Conservation (phyloP, 2,329 filamentous ascomycete genomes). For the Cercospora nicotianae region DNA sequence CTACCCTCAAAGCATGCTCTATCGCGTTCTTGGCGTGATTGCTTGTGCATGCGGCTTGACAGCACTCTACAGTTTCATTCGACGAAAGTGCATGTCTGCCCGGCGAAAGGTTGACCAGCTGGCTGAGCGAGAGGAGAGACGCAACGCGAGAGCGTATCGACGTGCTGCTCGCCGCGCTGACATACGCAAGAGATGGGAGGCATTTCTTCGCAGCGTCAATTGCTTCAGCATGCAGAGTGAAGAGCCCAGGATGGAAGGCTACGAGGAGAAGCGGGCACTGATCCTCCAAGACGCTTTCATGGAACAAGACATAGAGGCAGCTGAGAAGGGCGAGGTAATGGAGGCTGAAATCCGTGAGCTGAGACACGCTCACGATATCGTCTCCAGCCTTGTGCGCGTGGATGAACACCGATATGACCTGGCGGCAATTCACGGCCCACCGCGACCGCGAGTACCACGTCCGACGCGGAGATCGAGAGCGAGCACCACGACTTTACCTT, state of each 20-base stretch:
- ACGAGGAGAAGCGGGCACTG: constrained; percentile 55
- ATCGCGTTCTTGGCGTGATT: constrained; percentile 48
- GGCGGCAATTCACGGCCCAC: constrained; percentile 25
- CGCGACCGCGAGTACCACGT: constrained; percentile 30
- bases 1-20: constrained; percentile 34
- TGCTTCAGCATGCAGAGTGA: constrained; percentile 37
- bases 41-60: constrained; percentile 47
- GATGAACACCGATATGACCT: constrained; percentile 37
- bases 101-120: constrained; percentile 55
- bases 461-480: constrained; percentile 36
- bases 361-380: constrained; percentile 54
- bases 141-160: constrained; percentile 53
- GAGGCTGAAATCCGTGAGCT: constrained; percentile 54
- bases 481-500: constrained; percentile 37
- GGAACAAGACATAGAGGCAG: constrained; percentile 47
- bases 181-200: constrained; percentile 53
- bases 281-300: constrained; percentile 44
- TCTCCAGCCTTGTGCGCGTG: constrained; percentile 39
- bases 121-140: constrained; percentile 56
- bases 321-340: constrained; percentile 45
- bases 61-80: constrained; percentile 47
- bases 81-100: constrained; percentile 51
- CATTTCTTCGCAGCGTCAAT: constrained; percentile 33
- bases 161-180: constrained; percentile 54
- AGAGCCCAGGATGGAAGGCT: constrained; percentile 42